These are phyloP conservation scores for Metschnikowia kofuensis DNA, from an alignment of 805 yeast species.

Conservation along the genomic window DNA sequence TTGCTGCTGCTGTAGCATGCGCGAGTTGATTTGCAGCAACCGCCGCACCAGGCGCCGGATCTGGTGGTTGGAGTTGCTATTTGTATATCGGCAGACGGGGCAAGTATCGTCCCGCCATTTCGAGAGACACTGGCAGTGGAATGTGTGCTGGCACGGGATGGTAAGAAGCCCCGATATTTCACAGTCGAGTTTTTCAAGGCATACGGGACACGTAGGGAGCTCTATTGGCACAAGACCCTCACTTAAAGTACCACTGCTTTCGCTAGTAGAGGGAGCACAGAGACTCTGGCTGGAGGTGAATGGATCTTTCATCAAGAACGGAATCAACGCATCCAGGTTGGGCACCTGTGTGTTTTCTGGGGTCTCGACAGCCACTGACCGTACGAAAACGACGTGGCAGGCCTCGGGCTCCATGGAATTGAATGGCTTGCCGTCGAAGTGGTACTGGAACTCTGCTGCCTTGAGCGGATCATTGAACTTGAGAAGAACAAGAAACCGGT, in stretches of 20 bases:
- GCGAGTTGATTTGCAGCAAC: slow-evolving; percentile 27
- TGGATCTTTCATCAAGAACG: slow-evolving; percentile 71
- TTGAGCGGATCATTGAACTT: slow-evolving; percentile 58
- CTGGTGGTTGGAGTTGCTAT: slow-evolving; percentile 33
- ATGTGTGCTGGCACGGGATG: slow-evolving; percentile 89
- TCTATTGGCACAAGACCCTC: slow-evolving; percentile 40
- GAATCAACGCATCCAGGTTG: slow-evolving; percentile 40
- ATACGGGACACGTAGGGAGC: slow-evolving; percentile 90
- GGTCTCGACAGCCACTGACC: slow-evolving; percentile 46
- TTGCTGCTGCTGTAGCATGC: slow-evolving; percentile 17
- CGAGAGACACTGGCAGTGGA: slow-evolving; percentile 83
- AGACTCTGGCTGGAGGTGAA: slow-evolving; percentile 42
- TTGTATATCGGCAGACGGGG: slow-evolving; percentile 86
- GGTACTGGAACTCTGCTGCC: slow-evolving; percentile 64
- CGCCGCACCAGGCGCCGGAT: slow-evolving; percentile 33
- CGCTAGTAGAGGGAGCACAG: neutral
- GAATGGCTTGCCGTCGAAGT: slow-evolving; percentile 70
- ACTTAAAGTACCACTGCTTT: neutral
- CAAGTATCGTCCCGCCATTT: slow-evolving; percentile 90
- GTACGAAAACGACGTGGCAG: slow-evolving; percentile 74
- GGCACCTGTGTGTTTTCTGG: slow-evolving; percentile 9
- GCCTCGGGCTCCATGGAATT: slow-evolving; percentile 87
- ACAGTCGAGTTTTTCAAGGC: slow-evolving; percentile 84
- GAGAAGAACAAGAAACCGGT: slow-evolving; percentile 72
- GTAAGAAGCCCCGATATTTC: slow-evolving; percentile 78